phyloP scores from a whole-genome alignment of 2,329 filamentous ascomycete species.

The Dissoconium aciculare region DNA sequence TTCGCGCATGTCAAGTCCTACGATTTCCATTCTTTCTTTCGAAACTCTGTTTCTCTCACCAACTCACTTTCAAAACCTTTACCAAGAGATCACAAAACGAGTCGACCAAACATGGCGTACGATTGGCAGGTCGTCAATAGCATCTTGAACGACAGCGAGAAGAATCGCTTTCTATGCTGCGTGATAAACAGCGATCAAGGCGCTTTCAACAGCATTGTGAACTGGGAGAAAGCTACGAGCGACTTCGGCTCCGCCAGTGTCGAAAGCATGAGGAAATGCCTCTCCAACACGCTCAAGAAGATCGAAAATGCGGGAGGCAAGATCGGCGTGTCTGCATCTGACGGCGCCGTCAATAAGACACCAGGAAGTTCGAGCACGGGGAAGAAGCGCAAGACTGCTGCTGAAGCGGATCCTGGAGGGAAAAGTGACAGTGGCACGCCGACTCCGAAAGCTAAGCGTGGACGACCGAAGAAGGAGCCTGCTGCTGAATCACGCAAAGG shows the following conservation, averaged over 20 bases:
- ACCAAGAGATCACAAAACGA: constrained; percentile 1
- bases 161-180: constrained; percentile 18
- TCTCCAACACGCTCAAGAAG: constrained; percentile 17
- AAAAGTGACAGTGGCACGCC: constrained; percentile 11
- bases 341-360: no score
- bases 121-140: constrained; percentile 15
- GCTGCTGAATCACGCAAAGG: no score
- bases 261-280: constrained; percentile 14
- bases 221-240: constrained; percentile 18
- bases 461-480: constrained; percentile 22
- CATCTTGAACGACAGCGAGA: constrained; percentile 17
- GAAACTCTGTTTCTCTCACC: no score
- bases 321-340: no score
- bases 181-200: constrained; percentile 14
- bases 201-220: constrained; percentile 8
- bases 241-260: constrained; percentile 16
- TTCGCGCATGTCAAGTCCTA: no score
- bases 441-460: constrained; percentile 25
- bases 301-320: constrained; percentile 15
- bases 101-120: constrained; percentile 13
- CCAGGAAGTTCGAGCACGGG: constrained; percentile 5
- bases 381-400: constrained; percentile 19
- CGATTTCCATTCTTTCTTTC: no score
- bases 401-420: not conserved
- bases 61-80: no score